These are phyloP conservation scores for Trametopsis cervina DNA, from an alignment of 768 basidiomycete species.

Conservation along the genomic window DNA sequence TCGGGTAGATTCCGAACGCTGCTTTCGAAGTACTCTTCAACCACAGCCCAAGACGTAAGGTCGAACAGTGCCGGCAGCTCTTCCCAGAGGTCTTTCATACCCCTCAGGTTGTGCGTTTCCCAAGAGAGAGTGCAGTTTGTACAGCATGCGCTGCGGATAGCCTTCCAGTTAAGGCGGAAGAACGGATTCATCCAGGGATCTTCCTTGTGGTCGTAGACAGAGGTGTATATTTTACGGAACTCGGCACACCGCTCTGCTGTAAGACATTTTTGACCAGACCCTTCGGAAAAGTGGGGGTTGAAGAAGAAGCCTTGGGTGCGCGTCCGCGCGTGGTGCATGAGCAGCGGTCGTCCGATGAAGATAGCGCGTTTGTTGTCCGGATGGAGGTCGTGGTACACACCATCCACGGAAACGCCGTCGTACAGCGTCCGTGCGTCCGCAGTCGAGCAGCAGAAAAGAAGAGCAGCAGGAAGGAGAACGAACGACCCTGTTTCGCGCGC, in stretches of 20 bases:
- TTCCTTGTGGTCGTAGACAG: conserved; percentile 8
- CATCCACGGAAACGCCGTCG: conserved; percentile 2
- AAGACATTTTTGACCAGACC: background rate
- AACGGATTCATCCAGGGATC: conserved; percentile 14
- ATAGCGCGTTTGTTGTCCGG: conserved; percentile 9
- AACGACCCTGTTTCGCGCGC: conserved; percentile 8
- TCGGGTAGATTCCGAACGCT: background rate
- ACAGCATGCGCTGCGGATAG: conserved; percentile 9
- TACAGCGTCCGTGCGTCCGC: conserved; percentile 1
- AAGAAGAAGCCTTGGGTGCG: conserved; percentile 9
- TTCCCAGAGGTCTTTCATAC: conserved; percentile 14
- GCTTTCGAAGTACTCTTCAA: background rate
- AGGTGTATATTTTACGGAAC: conserved; percentile 9
- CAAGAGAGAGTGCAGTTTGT: conserved; percentile 11
- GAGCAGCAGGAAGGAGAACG: conserved; percentile 8
- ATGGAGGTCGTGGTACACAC: background rate
- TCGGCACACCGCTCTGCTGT: background rate
- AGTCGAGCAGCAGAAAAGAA: conserved; percentile 8
- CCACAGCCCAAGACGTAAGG: conserved; percentile 18
- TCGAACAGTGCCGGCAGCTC: conserved; percentile 16
- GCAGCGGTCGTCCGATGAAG: conserved; percentile 7
- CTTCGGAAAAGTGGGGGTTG: background rate
- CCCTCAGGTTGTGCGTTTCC: conserved; percentile 7
- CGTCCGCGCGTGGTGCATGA: conserved; percentile 8
- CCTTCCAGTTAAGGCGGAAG: conserved; percentile 9